phyloP scores from a whole-genome alignment of 306 rosid genomes.

The Gastrolobium villosum region DNA sequence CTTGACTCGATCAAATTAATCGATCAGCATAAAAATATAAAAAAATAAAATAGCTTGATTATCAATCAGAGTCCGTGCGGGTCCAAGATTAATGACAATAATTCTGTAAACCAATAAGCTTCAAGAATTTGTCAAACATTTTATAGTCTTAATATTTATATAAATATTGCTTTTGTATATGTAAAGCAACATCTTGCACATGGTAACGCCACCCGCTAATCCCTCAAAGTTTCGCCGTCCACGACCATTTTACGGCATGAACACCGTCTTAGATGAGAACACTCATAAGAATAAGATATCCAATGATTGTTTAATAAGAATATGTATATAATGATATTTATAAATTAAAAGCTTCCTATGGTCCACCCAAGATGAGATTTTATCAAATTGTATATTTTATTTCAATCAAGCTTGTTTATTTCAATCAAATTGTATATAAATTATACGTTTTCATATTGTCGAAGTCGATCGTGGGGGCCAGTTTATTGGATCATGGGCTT shows the following conservation, averaged over 20 bases:
- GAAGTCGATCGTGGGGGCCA: slow-evolving; percentile 45
- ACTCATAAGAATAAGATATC: neutral
- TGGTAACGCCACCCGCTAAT: slow-evolving; percentile 31
- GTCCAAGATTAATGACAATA: slow-evolving; percentile 34
- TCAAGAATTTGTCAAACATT: slow-evolving; percentile 18
- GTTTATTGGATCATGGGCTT: slow-evolving; percentile 66
- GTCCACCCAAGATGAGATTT: slow-evolving; percentile 3
- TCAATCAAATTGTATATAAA: slow-evolving; percentile 3
- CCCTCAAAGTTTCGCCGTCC: slow-evolving; percentile 31
- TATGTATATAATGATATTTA: neutral
- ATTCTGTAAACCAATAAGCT: slow-evolving; percentile 24
- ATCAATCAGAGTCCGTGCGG: slow-evolving; percentile 24
- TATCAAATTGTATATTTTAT: slow-evolving; percentile 6
- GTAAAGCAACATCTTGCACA: slow-evolving; percentile 38
- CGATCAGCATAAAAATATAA: too few relatives aligned
- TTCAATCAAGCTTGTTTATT: too few relatives aligned
- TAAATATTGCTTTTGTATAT: neutral
- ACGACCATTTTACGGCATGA: slow-evolving; percentile 19
- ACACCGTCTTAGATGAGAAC: slow-evolving; percentile 20
- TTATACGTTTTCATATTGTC: slow-evolving; percentile 23
- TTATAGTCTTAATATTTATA: neutral
- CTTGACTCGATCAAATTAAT: too few relatives aligned
- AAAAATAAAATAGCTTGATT: too few relatives aligned
- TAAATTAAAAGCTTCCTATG: neutral
- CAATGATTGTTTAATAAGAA: neutral